Evolutionary conservation across 768 basidiomycete species (phyloP).

Genomic region (Leccinum obscurum): DNA sequence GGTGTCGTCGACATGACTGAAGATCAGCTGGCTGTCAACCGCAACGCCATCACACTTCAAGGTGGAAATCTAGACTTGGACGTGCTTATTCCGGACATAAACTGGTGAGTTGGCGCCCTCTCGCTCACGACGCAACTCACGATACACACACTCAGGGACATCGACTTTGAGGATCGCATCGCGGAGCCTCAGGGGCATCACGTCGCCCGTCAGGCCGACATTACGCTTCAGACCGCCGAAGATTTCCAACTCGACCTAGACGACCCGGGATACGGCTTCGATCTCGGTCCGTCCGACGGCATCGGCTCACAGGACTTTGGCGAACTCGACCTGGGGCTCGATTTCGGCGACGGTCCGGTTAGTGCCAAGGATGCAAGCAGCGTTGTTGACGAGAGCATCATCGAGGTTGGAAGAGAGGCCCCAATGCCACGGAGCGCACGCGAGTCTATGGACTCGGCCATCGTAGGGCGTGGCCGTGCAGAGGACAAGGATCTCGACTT

Average conservation of each 20-base stretch:
- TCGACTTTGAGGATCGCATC: conserved; percentile 69
- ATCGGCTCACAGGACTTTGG: conserved; percentile 83
- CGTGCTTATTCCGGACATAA: conserved; percentile 73
- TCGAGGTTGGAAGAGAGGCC: conserved; percentile 80
- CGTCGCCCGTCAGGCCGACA: conserved; percentile 83
- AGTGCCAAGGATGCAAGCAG: conserved; percentile 44
- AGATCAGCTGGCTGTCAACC: conserved; percentile 84
- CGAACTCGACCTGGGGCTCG: conserved; percentile 73
- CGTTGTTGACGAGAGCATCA: conserved; percentile 55
- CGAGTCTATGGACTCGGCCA: conserved; percentile 62
- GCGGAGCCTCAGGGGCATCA: conserved; percentile 72
- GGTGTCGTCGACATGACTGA: conserved; percentile 96
- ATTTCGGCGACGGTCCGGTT: conserved; percentile 64
- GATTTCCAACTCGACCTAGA: conserved; percentile 70
- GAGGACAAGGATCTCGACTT: conserved; percentile 59
- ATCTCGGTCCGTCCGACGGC: conserved; percentile 75
- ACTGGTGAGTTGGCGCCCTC: conserved; percentile 54
- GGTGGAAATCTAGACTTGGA: conserved; percentile 78
- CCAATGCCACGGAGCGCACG: conserved; percentile 42
- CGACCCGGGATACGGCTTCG: conserved; percentile 63
- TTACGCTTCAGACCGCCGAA: conserved; percentile 79
- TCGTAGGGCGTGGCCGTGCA: conserved; percentile 48
- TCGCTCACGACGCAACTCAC: conserved; percentile 9
- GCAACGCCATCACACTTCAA: conserved; percentile 86
- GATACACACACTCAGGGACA: conserved; percentile 53